phyloP scores from a whole-genome alignment of 192 early-diverging fungal genomes.

The Backusella psychrophila region DNA sequence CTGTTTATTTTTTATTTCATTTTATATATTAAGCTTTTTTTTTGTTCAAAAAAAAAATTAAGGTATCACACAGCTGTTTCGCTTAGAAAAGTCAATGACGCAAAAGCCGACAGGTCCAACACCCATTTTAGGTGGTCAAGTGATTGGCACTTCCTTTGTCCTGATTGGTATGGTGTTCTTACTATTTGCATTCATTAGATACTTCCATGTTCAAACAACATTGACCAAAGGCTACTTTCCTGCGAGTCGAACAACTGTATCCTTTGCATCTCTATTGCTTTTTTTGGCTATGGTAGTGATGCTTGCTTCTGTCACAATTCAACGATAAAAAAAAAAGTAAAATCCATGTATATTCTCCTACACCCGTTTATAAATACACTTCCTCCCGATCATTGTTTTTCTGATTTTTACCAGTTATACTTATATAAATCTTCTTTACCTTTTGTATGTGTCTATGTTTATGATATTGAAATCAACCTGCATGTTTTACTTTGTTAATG shows the following conservation, averaged over 20 bases:
- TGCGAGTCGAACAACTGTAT: constrained; percentile 60
- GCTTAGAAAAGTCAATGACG: constrained; percentile 16
- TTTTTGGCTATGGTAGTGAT: constrained; percentile 41
- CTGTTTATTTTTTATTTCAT: neutral
- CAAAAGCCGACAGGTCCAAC: neutral
- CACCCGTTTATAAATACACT: neutral
- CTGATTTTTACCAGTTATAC: neutral
- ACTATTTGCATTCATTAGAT: constrained; percentile 60
- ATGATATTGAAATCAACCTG: neutral
- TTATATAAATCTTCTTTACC: neutral
- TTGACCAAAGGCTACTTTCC: constrained; percentile 71
- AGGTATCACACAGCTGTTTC: constrained; percentile 36
- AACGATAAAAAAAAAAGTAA: neutral
- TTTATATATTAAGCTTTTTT: neutral
- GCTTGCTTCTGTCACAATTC: constrained; percentile 15
- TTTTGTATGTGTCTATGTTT: neutral
- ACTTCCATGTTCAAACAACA: constrained; percentile 66
- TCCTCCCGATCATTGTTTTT: neutral
- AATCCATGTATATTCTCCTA: neutral
- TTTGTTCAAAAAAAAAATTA: neutral
- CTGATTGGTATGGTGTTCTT: constrained; percentile 63
- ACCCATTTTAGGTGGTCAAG: constrained; percentile 41
- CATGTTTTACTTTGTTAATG: neutral
- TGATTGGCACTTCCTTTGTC: constrained; percentile 56
- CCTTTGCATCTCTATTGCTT: constrained; percentile 37